A percentile compares a stretch with the other conserved stretches of the same genome.
Evolutionary conservation across 352 stramenopile species (phyloP).

Genomic region (Globisporangium orthogonon): DNA sequence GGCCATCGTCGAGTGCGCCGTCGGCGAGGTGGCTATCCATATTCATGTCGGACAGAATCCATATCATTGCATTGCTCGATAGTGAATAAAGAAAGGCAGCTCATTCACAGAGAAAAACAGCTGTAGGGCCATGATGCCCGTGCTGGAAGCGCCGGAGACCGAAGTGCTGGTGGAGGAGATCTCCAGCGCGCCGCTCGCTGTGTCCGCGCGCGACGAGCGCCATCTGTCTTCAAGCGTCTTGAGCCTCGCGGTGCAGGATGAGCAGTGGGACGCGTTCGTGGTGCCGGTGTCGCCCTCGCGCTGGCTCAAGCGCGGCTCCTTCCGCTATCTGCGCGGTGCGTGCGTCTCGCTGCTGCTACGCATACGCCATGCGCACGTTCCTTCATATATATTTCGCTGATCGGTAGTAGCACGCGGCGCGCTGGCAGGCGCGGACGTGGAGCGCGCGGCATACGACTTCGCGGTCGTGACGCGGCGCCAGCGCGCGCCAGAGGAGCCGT

Average conservation of each 20-base stretch:
- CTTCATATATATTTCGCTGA: too few species aligned
- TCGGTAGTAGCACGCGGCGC: too few species aligned
- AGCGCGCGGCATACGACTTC: conserved; percentile 59
- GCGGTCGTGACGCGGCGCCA: conserved; percentile 60
- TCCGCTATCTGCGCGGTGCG: conserved; percentile 47
- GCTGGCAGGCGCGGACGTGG: conserved; percentile 28
- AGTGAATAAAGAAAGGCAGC: too few species aligned
- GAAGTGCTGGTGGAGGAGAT: conserved; percentile 7
- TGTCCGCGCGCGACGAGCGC: conserved; percentile 20
- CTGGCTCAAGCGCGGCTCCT: conserved; percentile 30
- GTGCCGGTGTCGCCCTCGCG: conserved; percentile 29
- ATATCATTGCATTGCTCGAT: too few species aligned
- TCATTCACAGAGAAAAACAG: too few species aligned
- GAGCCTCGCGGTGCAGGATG: conserved; percentile 48
- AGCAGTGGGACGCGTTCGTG: conserved; percentile 28
- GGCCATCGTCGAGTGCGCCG: too few species aligned
- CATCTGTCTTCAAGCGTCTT: conserved; percentile 43
- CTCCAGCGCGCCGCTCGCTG: conserved; percentile 4
- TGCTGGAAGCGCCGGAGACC: background rate
- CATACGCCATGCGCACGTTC: too few species aligned
- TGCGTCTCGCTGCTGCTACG: background rate
- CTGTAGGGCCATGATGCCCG: too few species aligned
- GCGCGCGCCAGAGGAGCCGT: conserved; percentile 14
- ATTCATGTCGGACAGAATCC: too few species aligned
- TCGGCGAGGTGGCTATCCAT: too few species aligned